Evolutionary conservation across 352 stramenopile species (phyloP), one percentile per base, ranked within the genome.

Genomic region (Globisporangium camurandrum): DNA sequence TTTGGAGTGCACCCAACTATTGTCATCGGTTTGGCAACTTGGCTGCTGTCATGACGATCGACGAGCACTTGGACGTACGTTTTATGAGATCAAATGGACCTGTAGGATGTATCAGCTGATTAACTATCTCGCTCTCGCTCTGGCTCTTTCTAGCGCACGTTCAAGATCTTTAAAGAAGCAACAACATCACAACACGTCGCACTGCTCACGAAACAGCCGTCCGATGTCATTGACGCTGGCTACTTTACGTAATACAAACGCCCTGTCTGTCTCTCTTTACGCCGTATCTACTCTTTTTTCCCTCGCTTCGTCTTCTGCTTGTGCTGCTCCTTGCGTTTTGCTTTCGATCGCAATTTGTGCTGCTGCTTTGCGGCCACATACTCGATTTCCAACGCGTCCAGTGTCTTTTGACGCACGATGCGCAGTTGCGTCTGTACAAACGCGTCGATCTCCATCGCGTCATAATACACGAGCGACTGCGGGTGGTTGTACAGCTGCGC

Each of bases 221-320:
- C 79, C 38, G 83, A 93, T 50, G 71, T 84, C 37, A 83, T 93
- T 45, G 83, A 93, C 44, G 79, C 83, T 14, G 83, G 83, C 34
- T 93, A 93, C 67, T 93, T 93, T 49, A 93, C 83, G 19, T 91
- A 74, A 68, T 19, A n/a, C n/a, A n/a, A n/a, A n/a, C n/a, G n/a
- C n/a, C n/a, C n/a, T n/a, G n/a, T n/a, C n/a, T n/a, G n/a, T n/a
- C n/a, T n/a, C n/a, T n/a, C n/a, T n/a, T n/a, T n/a, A n/a, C n/a
- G n/a, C n/a, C n/a, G n/a, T n/a, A n/a, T n/a, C n/a, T n/a, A n/a
- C n/a, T n/a, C n/a, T n/a, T n/a, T n/a, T n/a, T n/a, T n/a, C n/a
- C n/a, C n/a, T n/a, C n/a, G n/a, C n/a, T n/a, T n/a, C n/a, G n/a
- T n/a, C n/a, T n/a, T n/a, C n/a, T n/a, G n/a, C n/a, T n/a, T n/a